These are phyloP conservation scores for Globisporangium alternatum DNA, from an alignment of 352 stramenopile species.

Conservation along the genomic window DNA sequence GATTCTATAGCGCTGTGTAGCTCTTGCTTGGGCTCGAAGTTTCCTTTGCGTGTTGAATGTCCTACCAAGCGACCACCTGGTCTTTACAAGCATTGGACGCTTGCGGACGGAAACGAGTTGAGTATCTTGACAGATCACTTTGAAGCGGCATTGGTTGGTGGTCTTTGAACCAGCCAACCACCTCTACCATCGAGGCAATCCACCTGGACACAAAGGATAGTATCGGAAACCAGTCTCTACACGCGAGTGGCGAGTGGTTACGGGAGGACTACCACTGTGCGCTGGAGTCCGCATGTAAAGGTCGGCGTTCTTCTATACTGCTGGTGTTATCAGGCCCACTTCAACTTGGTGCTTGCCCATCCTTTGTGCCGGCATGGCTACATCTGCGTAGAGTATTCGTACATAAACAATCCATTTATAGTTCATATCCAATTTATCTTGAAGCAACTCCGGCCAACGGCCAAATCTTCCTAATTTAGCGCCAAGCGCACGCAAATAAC, in stretches of 20 bases:
- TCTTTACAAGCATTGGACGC: not conserved
- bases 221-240: not conserved
- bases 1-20: not conserved
- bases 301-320: not conserved
- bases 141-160: not conserved
- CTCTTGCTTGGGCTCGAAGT: not conserved
- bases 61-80: not conserved
- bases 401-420: not conserved
- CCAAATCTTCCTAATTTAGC: not conserved
- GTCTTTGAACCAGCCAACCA: not conserved
- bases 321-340: not conserved
- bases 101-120: not conserved
- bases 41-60: not conserved
- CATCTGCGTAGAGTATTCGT: not conserved
- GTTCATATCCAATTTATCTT: not conserved
- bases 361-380: slow-evolving; percentile 1
- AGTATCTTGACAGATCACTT: too few relatives aligned
- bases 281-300: too few relatives aligned
- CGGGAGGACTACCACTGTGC: too few relatives aligned
- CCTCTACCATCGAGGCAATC: not conserved
- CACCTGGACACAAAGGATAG: not conserved
- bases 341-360: not conserved
- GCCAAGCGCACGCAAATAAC: not conserved
- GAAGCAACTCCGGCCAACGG: not conserved
- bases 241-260: not conserved